Conservation (phyloP, 805 yeast genomes). For the Hanseniaspora singularis region DNA sequence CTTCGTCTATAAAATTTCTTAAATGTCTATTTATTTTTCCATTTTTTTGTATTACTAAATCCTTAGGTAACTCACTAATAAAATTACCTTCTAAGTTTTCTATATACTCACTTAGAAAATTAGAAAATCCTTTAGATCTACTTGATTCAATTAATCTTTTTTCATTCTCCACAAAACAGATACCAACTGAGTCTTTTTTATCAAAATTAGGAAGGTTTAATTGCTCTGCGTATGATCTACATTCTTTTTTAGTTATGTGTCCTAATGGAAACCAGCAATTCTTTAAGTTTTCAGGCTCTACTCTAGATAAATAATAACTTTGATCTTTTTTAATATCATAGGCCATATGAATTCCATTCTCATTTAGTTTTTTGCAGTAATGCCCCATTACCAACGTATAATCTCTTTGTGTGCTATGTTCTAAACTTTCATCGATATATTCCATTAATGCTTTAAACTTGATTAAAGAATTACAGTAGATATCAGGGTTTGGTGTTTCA, state of each 20-base stretch:
- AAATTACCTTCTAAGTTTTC: slow-evolving; percentile 43
- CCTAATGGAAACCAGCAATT: slow-evolving; percentile 71
- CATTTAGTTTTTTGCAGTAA: slow-evolving; percentile 39
- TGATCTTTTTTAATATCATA: slow-evolving; percentile 63
- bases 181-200: slow-evolving; percentile 91
- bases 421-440: slow-evolving; percentile 35
- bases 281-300: slow-evolving; percentile 36
- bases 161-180: slow-evolving; percentile 69
- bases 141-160: slow-evolving; percentile 50
- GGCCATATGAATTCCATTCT: slow-evolving; percentile 45
- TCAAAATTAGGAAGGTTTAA: slow-evolving; percentile 46
- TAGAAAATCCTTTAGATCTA: slow-evolving; percentile 61
- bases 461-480: slow-evolving; percentile 70
- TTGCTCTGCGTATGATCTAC: slow-evolving; percentile 53
- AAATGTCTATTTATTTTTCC: slow-evolving; percentile 43
- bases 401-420: slow-evolving; percentile 20
- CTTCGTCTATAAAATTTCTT: background rate
- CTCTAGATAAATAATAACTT: slow-evolving; percentile 73
- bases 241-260: slow-evolving; percentile 58
- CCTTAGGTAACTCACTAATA: slow-evolving; percentile 31
- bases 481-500: slow-evolving; percentile 88
- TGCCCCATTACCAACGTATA: slow-evolving; percentile 94
- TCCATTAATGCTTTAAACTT: slow-evolving; percentile 74
- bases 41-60: slow-evolving; percentile 48
- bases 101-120: slow-evolving; percentile 43